These are phyloP conservation scores for Penicillium coffeae DNA, from an alignment of 495 filamentous ascomycete genomes.

Conservation along the genomic window DNA sequence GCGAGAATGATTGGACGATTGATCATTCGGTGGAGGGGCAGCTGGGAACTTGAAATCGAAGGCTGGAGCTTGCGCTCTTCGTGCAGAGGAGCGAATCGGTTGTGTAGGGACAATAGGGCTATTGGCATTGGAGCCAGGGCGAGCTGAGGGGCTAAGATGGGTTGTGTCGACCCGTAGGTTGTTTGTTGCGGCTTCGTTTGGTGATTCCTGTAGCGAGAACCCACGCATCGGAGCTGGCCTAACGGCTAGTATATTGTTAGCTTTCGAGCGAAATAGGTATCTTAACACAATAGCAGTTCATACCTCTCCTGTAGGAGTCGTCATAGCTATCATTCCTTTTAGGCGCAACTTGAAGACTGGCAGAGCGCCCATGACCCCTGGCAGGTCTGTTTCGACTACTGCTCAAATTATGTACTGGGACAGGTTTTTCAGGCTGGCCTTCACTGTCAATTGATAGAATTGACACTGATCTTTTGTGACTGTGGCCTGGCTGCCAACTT, in stretches of 20 bases:
- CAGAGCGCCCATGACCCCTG: constrained; percentile 72
- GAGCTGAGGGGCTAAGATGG: constrained; percentile 18
- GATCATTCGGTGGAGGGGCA: constrained; percentile 34
- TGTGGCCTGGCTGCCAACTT: constrained; percentile 37
- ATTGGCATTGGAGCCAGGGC: constrained; percentile 20
- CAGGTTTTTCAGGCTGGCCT: constrained; percentile 35
- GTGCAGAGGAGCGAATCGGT: constrained; percentile 28
- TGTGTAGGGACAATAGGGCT: constrained; percentile 28
- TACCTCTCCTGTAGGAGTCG: constrained; percentile 43
- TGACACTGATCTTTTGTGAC: constrained; percentile 80
- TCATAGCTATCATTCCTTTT: constrained; percentile 47
- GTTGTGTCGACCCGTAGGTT: constrained; percentile 31
- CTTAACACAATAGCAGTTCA: not conserved
- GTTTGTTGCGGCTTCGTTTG: constrained; percentile 19
- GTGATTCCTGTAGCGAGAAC: constrained; percentile 27
- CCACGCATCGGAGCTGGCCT: constrained; percentile 20
- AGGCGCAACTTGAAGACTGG: constrained; percentile 76
- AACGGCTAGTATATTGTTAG: constrained; percentile 3
- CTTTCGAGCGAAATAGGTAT: not conserved
- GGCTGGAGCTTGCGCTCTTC: constrained; percentile 39
- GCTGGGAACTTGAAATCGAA: constrained; percentile 68
- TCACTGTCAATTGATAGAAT: constrained; percentile 86
- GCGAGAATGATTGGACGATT: constrained; percentile 32
- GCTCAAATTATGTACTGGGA: constrained; percentile 31
- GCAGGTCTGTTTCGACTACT: constrained; percentile 35